phyloP scores from a whole-genome alignment of 805 yeast species.

The Wickerhamiella occidentalis region DNA sequence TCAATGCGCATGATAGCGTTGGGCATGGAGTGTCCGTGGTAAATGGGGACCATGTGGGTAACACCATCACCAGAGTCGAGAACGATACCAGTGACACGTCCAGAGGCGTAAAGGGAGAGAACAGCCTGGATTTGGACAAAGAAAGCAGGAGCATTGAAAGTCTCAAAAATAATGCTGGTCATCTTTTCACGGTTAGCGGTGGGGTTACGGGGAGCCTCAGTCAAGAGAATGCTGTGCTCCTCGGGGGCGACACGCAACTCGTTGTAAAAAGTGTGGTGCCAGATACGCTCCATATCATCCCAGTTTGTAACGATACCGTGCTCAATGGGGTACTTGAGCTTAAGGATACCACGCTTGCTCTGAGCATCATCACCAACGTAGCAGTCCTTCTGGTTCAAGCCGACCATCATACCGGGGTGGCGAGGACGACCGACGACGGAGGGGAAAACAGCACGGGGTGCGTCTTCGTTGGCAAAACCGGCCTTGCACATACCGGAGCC shows the following conservation, averaged over 20 bases:
- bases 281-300: constrained; percentile 99
- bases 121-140: constrained; percentile 99
- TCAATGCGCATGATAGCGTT: constrained; percentile 98
- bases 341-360: constrained; percentile 99
- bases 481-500: constrained; percentile 99
- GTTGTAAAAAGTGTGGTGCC: constrained; percentile 99
- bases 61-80: constrained; percentile 92
- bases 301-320: constrained; percentile 99
- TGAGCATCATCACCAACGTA: constrained; percentile 99
- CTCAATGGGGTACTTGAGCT: constrained; percentile 97
- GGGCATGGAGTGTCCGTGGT: constrained; percentile 98
- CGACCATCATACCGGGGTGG: constrained; percentile 99
- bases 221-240: constrained; percentile 97
- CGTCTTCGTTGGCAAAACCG: constrained; percentile 99
- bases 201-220: constrained; percentile 99
- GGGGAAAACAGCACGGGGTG: constrained; percentile 99
- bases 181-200: constrained; percentile 99
- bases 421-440: constrained; percentile 99
- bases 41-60: constrained; percentile 99
- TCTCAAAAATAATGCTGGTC: constrained; percentile 98
- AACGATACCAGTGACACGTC: constrained; percentile 99
- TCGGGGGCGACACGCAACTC: constrained; percentile 99
- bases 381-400: constrained; percentile 99
- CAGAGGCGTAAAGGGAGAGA: constrained; percentile 93
- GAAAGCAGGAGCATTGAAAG: constrained; percentile 98